Conservation (phyloP, 2,329 filamentous ascomycete species). For the Claviceps sp. region DNA sequence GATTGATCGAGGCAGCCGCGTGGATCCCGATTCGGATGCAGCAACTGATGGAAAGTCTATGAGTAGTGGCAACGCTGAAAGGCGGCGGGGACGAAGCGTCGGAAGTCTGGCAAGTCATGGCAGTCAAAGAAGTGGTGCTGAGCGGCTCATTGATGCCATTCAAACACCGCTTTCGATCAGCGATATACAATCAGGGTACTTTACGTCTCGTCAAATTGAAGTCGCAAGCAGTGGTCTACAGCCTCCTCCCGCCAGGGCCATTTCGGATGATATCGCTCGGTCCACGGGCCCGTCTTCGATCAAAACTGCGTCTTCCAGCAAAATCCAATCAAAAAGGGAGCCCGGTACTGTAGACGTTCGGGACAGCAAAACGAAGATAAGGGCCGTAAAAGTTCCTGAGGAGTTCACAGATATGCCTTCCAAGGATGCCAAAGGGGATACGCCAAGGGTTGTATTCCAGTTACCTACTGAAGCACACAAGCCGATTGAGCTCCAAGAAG, state of each 20-base stretch:
- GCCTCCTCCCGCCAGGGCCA: slow-evolving; percentile 2
- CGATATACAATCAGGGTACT: slow-evolving; percentile 21
- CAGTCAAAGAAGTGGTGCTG: slow-evolving; percentile 49
- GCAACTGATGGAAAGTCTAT: slow-evolving; percentile 3
- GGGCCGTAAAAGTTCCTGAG: slow-evolving; percentile 35
- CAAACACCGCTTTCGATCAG: slow-evolving; percentile 41
- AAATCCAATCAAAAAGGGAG: slow-evolving; percentile 8
- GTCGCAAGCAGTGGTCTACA: slow-evolving; percentile 6
- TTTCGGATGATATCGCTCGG: slow-evolving; percentile 6
- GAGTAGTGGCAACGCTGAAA: slow-evolving; percentile 11
- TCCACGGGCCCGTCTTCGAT: slow-evolving; percentile 7
- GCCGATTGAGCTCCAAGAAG: slow-evolving; percentile 10
- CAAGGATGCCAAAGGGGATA: slow-evolving; percentile 16
- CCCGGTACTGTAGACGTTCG: slow-evolving; percentile 25
- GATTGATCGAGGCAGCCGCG: slow-evolving; percentile 32
- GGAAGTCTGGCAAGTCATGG: slow-evolving; percentile 27
- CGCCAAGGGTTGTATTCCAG: slow-evolving; percentile 28
- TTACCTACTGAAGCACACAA: slow-evolving; percentile 12
- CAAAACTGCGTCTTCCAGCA: background rate
- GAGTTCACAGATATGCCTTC: slow-evolving; percentile 25
- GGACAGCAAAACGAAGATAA: slow-evolving; percentile 32
- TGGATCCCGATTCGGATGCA: slow-evolving; percentile 9
- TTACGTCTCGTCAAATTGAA: slow-evolving; percentile 8
- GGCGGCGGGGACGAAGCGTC: slow-evolving; percentile 18
- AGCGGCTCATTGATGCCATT: slow-evolving; percentile 59